Evolutionary conservation across 2,329 filamentous ascomycete species (phyloP).

Genomic region (Penicillium griseofulvum): DNA sequence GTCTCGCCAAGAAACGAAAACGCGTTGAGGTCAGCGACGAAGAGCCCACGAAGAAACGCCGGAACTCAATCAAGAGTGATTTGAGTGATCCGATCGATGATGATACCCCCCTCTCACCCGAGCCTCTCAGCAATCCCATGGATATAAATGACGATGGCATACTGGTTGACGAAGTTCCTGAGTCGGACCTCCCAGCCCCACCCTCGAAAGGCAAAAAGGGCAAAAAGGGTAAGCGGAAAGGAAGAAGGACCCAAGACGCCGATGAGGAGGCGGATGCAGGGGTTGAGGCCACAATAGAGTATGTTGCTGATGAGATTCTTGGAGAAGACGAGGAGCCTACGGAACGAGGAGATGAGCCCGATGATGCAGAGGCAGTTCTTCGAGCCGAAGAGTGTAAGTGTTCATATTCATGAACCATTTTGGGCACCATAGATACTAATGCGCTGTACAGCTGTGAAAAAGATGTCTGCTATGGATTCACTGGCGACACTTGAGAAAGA

Average conservation of each 20-base stretch:
- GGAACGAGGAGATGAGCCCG: constrained; percentile 49
- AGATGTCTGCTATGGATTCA: constrained; percentile 75
- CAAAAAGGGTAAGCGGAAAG: constrained; percentile 49
- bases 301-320: constrained; percentile 47
- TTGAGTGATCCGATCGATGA: constrained; percentile 37
- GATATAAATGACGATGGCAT: constrained; percentile 33
- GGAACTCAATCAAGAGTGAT: constrained; percentile 40
- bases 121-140: constrained; percentile 34
- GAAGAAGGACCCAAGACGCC: constrained; percentile 40
- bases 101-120: constrained; percentile 34
- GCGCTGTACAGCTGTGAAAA: constrained; percentile 65
- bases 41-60: constrained; percentile 43
- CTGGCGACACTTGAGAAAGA: constrained; percentile 80
- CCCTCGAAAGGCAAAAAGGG: constrained; percentile 40
- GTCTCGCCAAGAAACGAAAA: constrained; percentile 43
- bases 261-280: constrained; percentile 40
- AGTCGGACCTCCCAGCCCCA: constrained; percentile 30
- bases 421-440: constrained; percentile 2
- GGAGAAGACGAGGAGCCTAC: constrained; percentile 51
- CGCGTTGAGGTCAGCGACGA: constrained; percentile 39
- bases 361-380: constrained; percentile 44
- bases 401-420: not conserved
- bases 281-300: constrained; percentile 41
- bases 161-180: constrained; percentile 33
- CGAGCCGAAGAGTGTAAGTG: constrained; percentile 52